Evolutionary conservation across 805 yeast genomes (phyloP).

Genomic region (Candida verbasci): DNA sequence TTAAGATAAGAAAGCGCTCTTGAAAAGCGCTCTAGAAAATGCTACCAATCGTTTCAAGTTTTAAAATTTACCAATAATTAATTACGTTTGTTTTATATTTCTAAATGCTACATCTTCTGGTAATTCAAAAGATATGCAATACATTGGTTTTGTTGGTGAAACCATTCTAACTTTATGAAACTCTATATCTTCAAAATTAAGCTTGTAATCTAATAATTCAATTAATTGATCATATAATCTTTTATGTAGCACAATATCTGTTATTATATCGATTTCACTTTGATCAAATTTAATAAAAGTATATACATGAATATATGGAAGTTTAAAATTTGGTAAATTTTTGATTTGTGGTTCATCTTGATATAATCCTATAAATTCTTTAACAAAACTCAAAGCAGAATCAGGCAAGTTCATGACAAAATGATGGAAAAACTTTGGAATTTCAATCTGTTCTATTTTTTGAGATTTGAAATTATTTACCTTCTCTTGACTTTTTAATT

Average conservation of each 20-base stretch:
- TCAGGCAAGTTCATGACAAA: slow-evolving; percentile 97
- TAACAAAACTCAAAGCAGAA: slow-evolving; percentile 77
- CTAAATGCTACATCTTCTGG: slow-evolving; percentile 64
- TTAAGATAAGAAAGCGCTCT: too few relatives aligned
- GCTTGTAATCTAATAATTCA: slow-evolving; percentile 40
- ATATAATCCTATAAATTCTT: slow-evolving; percentile 74
- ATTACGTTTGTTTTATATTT: slow-evolving; percentile 6
- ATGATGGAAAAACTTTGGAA: slow-evolving; percentile 60
- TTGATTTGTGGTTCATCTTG: slow-evolving; percentile 31
- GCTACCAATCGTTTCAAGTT: too few relatives aligned
- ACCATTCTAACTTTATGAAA: slow-evolving; percentile 91
- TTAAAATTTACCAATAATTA: too few relatives aligned
- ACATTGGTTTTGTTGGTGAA: slow-evolving; percentile 97
- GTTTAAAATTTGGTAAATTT: slow-evolving; percentile 42
- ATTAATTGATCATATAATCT: slow-evolving; percentile 56
- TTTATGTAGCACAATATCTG: slow-evolving; percentile 59
- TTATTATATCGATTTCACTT: slow-evolving; percentile 61
- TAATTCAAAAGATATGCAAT: slow-evolving; percentile 72
- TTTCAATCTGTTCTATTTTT: slow-evolving; percentile 17
- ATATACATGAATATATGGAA: slow-evolving; percentile 82
- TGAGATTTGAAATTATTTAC: slow-evolving; percentile 19
- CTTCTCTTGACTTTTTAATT: slow-evolving; percentile 29
- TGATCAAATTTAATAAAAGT: slow-evolving; percentile 89
- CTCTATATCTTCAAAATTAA: slow-evolving; percentile 44
- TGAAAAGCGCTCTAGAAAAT: too few relatives aligned